Conservation (phyloP, 805 yeast species). For the Hanseniaspora jakobsenii region DNA sequence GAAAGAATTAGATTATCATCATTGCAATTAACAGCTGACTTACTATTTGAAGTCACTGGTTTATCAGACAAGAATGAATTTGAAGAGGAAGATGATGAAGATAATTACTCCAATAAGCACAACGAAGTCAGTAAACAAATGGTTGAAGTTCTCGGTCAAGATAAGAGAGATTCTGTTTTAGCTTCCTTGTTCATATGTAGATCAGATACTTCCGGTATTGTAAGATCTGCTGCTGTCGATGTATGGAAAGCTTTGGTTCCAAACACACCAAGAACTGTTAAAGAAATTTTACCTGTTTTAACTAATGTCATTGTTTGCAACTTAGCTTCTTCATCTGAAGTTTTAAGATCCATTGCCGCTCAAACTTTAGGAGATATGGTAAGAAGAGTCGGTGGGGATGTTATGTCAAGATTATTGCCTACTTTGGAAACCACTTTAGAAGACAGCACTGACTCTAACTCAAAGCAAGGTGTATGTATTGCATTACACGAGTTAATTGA, state of each 20-base stretch:
- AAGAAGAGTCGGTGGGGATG: constrained; percentile 82
- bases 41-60: constrained; percentile 88
- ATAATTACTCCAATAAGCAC: constrained; percentile 33
- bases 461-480: constrained; percentile 92
- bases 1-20: constrained; percentile 85
- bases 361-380: constrained; percentile 89
- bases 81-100: constrained; percentile 36
- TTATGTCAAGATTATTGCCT: constrained; percentile 73
- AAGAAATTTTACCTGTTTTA: constrained; percentile 78
- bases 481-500: constrained; percentile 78
- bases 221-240: constrained; percentile 79
- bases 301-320: constrained; percentile 68
- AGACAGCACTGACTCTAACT: constrained; percentile 56
- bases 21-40: constrained; percentile 88
- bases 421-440: constrained; percentile 57
- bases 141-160: constrained; percentile 69
- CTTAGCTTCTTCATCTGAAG: constrained; percentile 69
- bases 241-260: constrained; percentile 95
- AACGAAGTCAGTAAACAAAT: constrained; percentile 51
- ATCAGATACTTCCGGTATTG: constrained; percentile 77
- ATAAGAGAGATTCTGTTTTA: constrained; percentile 75
- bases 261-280: constrained; percentile 87
- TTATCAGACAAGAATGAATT: constrained; percentile 66
- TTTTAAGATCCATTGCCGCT: constrained; percentile 78
- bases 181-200: constrained; percentile 87